Conservation (phyloP, 352 stramenopile species). For the Phytophthora agathidicida region DNA sequence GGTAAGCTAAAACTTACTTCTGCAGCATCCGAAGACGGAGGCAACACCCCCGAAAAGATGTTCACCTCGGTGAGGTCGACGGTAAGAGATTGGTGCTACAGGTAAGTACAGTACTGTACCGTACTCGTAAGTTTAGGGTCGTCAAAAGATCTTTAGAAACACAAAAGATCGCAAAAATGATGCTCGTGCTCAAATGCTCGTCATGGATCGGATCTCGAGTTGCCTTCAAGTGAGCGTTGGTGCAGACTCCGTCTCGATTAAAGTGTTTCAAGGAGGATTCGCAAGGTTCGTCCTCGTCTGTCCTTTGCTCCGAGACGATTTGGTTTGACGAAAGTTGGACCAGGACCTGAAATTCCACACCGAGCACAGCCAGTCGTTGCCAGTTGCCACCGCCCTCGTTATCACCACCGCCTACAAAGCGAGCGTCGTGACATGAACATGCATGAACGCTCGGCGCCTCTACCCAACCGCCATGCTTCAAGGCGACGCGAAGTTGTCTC, state of each 20-base stretch:
- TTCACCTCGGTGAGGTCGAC: not conserved
- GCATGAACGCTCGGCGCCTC: not conserved
- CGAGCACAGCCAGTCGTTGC: constrained; percentile 8
- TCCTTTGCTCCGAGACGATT: constrained; percentile 20
- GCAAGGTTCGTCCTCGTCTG: constrained; percentile 30
- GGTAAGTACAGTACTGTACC: too few species aligned
- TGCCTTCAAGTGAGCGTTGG: constrained; percentile 16
- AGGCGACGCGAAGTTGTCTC: constrained; percentile 15
- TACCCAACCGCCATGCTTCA: not conserved
- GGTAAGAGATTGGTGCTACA: too few species aligned
- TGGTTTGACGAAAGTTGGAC: constrained; percentile 18
- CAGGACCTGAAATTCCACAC: constrained; percentile 9
- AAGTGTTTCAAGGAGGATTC: constrained; percentile 8
- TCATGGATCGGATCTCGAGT: constrained; percentile 10
- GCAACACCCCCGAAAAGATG: constrained; percentile 1
- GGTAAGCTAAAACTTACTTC: not conserved
- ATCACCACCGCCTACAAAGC: too few species aligned
- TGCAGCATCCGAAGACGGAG: not conserved
- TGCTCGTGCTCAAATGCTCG: not conserved
- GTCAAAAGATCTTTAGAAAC: too few species aligned
- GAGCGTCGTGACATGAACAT: not conserved
- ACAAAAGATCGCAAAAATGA: too few species aligned
- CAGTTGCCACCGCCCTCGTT: too few species aligned
- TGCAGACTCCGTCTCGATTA: constrained; percentile 22
- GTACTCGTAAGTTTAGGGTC: too few species aligned